These are phyloP conservation scores for Fusarium sp. DNA, from an alignment of 2,329 filamentous ascomycete species.

Conservation along the genomic window DNA sequence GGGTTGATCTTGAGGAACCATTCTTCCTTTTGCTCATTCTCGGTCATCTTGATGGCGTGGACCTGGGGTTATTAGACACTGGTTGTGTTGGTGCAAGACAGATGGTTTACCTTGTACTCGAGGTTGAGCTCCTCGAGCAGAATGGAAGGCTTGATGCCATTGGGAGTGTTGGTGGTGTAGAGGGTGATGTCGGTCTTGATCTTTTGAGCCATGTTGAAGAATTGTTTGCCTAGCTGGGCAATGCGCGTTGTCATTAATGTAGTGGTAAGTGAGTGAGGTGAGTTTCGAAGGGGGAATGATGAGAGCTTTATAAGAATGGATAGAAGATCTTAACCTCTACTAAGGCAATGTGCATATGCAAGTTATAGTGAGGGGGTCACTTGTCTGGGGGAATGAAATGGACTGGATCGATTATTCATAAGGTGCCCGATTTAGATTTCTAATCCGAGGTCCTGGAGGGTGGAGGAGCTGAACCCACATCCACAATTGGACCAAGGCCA, in stretches of 20 bases:
- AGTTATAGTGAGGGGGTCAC: slow-evolving; percentile 13
- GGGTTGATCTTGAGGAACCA: slow-evolving; percentile 95
- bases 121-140: slow-evolving; percentile 85
- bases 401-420: slow-evolving; percentile 32
- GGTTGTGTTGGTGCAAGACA: background rate
- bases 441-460: slow-evolving; percentile 15
- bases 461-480: slow-evolving; percentile 11
- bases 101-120: slow-evolving; percentile 72
- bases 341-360: background rate
- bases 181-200: slow-evolving; percentile 74
- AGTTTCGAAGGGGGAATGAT: background rate
- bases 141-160: slow-evolving; percentile 91
- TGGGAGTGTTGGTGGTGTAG: slow-evolving; percentile 86
- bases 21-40: slow-evolving; percentile 82
- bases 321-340: background rate
- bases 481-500: slow-evolving; percentile 8
- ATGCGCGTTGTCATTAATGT: slow-evolving; percentile 44
- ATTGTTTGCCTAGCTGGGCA: slow-evolving; percentile 41
- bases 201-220: slow-evolving; percentile 48
- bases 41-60: slow-evolving; percentile 75
- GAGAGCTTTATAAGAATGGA: slow-evolving; percentile 19
- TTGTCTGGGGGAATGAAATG: background rate
- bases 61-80: slow-evolving; percentile 46
- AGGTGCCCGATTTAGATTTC: slow-evolving; percentile 3
- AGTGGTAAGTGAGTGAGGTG: background rate